Base-by-base conservation (phyloP, 2,329 filamentous ascomycete species). In the Sodiomyces alkalinus region DNA sequence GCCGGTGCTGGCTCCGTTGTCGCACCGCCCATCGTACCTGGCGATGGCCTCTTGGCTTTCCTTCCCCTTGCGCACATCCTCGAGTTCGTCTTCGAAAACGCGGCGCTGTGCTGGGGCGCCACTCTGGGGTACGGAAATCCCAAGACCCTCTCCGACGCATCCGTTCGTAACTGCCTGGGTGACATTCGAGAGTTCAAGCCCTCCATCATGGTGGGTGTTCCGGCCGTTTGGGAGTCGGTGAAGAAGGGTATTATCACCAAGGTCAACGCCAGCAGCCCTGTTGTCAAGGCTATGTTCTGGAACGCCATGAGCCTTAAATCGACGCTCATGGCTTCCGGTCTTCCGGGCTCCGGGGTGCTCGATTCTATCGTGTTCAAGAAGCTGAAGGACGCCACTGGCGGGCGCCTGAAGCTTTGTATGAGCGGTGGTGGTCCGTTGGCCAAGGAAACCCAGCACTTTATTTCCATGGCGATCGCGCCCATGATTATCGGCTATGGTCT, bases 401-500 rank as follows among this genome's bases (percentile, higher is more conserved):
- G 83, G 28, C 68, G 69, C 34, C 60, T 92, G 38, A 76, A 81
- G 43, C 70, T 92, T 28, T 79, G 78, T 56, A 65, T 92, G 71
- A 90, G 83, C 49, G 83, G 83, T 34, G 83, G 82, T 48, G 83
- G 83, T 1, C 82, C 83, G 5, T 68, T 92, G 24, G 71, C 82
- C 17, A 82, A 79, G 54, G 82, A 92, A 27, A 92, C 83, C 0
- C 79, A 86, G 48, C 71, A 71, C 32, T 92, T 92, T 64, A 74
- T 92, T 46, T 92, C 82, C 23, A 74, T 90, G 67, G 78, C 80
- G 28, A 82, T 92, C 42, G 79, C 79, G 28, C 82, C 83, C 23
- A 87, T 92, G 82, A 81, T 92, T 39, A 77, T 72, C 40, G 83
- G 83, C 10, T 92, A 92, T 46, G 83, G 83, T 38, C 61, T 92